A percentile compares a stretch with the other conserved stretches of the same genome.
phyloP scores from a whole-genome alignment of 164 flowering plant species.

The Dillenia suffruticosa region DNA sequence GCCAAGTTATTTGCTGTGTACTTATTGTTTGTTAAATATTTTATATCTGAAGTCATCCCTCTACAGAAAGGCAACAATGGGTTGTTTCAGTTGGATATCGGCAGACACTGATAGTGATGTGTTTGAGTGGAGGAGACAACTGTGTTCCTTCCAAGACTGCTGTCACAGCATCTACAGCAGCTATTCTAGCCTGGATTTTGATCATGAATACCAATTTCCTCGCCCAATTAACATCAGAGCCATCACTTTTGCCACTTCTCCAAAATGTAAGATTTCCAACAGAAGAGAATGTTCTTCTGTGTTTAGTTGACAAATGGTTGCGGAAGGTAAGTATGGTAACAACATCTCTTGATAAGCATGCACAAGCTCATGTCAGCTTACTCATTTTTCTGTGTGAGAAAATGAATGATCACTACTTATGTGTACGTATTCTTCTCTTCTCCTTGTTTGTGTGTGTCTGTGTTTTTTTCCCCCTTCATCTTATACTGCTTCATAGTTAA shows the following conservation, averaged over 20 bases:
- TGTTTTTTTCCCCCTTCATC: too few relatives aligned
- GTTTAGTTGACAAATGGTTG: slow-evolving; percentile 85
- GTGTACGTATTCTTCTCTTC: too few relatives aligned
- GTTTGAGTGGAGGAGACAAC: slow-evolving; percentile 87
- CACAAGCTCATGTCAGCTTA: too few relatives aligned
- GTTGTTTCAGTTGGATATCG: slow-evolving; percentile 7
- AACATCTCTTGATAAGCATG: background rate
- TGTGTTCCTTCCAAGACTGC: slow-evolving; percentile 72
- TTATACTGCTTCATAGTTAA: too few relatives aligned
- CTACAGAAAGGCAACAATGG: background rate
- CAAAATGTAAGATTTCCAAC: slow-evolving; percentile 58
- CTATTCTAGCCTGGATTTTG: slow-evolving; percentile 82
- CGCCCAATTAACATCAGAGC: slow-evolving; percentile 77
- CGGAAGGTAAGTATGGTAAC: slow-evolving; percentile 58
- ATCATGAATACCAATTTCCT: slow-evolving; percentile 81
- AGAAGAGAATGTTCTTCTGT: slow-evolving; percentile 78
- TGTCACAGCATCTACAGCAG: slow-evolving; percentile 74
- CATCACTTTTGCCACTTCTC: slow-evolving; percentile 49
- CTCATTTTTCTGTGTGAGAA: too few relatives aligned
- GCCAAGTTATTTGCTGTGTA: background rate
- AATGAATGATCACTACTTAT: too few relatives aligned
- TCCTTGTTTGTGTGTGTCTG: too few relatives aligned
- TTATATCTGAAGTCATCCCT: too few relatives aligned
- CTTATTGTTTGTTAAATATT: too few relatives aligned
- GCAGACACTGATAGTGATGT: slow-evolving; percentile 71